Base-by-base conservation (phyloP, 306 rosid genomes). In the Abrus pulchellus region DNA sequence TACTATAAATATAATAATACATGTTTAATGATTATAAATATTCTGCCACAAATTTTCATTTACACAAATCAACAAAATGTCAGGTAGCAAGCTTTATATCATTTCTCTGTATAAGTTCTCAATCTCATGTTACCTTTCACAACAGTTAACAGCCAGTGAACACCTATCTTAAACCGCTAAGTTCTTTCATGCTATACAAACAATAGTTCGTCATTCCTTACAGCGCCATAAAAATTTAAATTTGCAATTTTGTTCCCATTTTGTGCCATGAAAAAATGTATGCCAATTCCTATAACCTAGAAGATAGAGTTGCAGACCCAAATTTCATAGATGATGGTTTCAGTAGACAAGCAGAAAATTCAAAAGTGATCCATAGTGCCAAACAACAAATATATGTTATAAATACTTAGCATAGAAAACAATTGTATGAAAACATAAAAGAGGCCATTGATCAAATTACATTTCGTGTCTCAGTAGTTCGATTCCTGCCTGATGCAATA, bases 401-500 rank as follows among this genome's bases (percentile, higher is more conserved):
- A 55, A 29, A 64, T 20, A 40, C 28, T 12, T 69, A 78, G 76
- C 7, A 81, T 9, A 47, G 79, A 64, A 53, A 36, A 67, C 66
- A 49, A 27, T 20, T 6, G 4, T 2, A 29, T 30, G 32, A 44
- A 67, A 80, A 50, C 59, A 34, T 28, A 80, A 67, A 72, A 72
- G 55, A 36, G 28, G 34, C n/a, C 14, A 52, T 64, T 38, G 64
- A 63, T 61, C 50, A 75, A 52, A 83, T 85, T 88, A 93, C 99
- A 77, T 95, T 90, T 75, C 94, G 91, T 10, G 98, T 87, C 92
- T 93, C 94, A 1, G 78, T 93, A 41, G 99, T 90, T 72, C 86
- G 89, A 69, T 95, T 95, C 83, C 99, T 91, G 84, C 99, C 99
- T 0, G 86, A 84, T 72, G 99, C 85, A 70, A 95, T 79, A 75